Conservation (phyloP, 192 early-diverging fungal genomes). For the Phycomyces blakesleeanus region DNA sequence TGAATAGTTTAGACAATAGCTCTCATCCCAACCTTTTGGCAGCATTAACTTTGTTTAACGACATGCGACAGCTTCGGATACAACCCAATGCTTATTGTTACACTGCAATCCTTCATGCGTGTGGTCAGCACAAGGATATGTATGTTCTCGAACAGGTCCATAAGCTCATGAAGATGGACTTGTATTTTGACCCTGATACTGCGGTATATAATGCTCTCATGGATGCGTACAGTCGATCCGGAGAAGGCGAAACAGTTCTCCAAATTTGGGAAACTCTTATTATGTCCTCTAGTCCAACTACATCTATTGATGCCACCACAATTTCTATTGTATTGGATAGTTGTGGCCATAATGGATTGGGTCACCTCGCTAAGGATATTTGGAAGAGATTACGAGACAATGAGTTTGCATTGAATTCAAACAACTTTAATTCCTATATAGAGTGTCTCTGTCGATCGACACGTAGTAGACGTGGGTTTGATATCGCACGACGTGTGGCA, state of each 20-base stretch:
- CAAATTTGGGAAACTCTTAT: conserved; percentile 37
- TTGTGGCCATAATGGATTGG: conserved; percentile 30
- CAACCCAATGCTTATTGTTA: conserved; percentile 28
- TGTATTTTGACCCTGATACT: conserved; percentile 37
- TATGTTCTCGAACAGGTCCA: conserved; percentile 29
- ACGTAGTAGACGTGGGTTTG: conserved; percentile 10
- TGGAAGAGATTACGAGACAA: conserved; percentile 30
- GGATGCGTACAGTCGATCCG: conserved; percentile 41
- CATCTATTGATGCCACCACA: conserved; percentile 25
- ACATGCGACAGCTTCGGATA: conserved; percentile 32
- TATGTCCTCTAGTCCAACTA: neutral
- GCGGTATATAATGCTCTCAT: conserved; percentile 42
- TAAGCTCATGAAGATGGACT: conserved; percentile 37
- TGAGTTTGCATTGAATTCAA: conserved; percentile 27
- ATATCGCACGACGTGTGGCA: conserved; percentile 12
- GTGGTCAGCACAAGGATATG: conserved; percentile 15
- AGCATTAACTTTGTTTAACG: conserved; percentile 26
- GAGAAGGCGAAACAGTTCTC: conserved; percentile 27
- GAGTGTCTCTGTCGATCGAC: conserved; percentile 36
- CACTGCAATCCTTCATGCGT: conserved; percentile 29
- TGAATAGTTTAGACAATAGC: neutral
- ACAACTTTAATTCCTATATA: conserved; percentile 41
- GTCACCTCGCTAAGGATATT: conserved; percentile 18
- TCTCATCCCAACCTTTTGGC: neutral
- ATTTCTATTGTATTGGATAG: conserved; percentile 40